Conservation (phyloP, 2,329 filamentous ascomycete species). For the Verruconis gallopava region DNA sequence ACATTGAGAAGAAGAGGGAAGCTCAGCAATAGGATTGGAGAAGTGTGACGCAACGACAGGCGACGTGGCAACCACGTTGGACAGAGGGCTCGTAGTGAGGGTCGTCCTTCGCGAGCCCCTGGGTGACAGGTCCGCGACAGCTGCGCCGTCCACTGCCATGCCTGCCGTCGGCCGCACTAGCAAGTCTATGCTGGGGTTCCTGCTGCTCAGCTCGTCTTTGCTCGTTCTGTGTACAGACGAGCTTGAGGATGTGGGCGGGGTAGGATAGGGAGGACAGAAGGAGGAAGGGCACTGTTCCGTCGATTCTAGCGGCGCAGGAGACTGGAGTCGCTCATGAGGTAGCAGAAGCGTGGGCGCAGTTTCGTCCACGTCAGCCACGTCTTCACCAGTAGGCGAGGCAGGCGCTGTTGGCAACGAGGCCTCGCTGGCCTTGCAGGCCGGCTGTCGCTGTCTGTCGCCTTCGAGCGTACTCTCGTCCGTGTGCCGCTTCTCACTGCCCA, state of each 20-base stretch:
- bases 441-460: neutral
- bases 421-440: neutral
- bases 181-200: constrained; percentile 6
- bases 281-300: constrained; percentile 7
- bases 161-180: neutral
- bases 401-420: constrained; percentile 10
- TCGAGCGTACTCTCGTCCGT: neutral
- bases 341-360: constrained; percentile 23
- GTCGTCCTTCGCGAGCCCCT: constrained; percentile 21
- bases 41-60: constrained; percentile 54
- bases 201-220: constrained; percentile 14
- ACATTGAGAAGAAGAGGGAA: constrained; percentile 35
- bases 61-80: constrained; percentile 49
- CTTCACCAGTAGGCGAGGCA: constrained; percentile 6
- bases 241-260: constrained; percentile 28
- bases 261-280: constrained; percentile 22
- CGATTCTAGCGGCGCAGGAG: constrained; percentile 11
- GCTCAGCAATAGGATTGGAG: constrained; percentile 50
- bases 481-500: neutral
- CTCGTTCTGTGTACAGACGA: constrained; percentile 23
- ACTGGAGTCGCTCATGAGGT: constrained; percentile 21
- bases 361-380: constrained; percentile 10
- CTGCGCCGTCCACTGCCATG: neutral
- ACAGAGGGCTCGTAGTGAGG: constrained; percentile 40
- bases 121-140: constrained; percentile 1